These are phyloP conservation scores for Fusarium sambucinum DNA, from an alignment of 2,329 filamentous ascomycete species.

Conservation along the genomic window DNA sequence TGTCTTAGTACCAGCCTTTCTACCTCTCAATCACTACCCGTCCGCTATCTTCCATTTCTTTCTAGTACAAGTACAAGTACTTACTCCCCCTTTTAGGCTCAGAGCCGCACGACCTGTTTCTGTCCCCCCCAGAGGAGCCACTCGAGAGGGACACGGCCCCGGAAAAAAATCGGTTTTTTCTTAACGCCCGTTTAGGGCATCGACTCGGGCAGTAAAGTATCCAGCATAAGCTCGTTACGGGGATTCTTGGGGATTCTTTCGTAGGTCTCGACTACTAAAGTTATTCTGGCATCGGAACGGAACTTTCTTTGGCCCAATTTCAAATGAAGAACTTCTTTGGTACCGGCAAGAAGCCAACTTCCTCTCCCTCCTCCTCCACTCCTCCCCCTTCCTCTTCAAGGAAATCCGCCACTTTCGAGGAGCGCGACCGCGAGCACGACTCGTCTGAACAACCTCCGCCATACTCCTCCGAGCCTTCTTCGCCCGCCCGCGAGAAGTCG, in stretches of 20 bases:
- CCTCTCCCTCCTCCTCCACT: constrained; percentile 26
- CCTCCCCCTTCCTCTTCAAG: constrained; percentile 50
- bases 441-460: constrained; percentile 51
- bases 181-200: constrained; percentile 53
- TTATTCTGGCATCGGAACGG: constrained; percentile 27
- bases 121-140: constrained; percentile 29
- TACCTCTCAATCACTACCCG: neutral
- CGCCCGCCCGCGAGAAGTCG: constrained; percentile 56
- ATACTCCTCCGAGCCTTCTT: constrained; percentile 53
- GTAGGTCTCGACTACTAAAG: constrained; percentile 24
- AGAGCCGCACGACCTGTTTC: constrained; percentile 39
- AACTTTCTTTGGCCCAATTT: constrained; percentile 45
- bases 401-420: constrained; percentile 56
- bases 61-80: constrained; percentile 1
- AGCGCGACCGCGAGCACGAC: constrained; percentile 52
- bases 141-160: constrained; percentile 42
- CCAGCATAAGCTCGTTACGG: constrained; percentile 58
- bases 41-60: neutral
- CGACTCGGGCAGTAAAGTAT: constrained; percentile 51
- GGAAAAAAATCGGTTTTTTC: constrained; percentile 46
- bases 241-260: constrained; percentile 49
- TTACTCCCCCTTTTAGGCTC: constrained; percentile 35
- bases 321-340: constrained; percentile 66
- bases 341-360: constrained; percentile 56
- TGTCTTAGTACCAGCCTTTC: neutral